phyloP scores from a whole-genome alignment of 2,329 filamentous ascomycete genomes.

The Colletotrichum sp. region DNA sequence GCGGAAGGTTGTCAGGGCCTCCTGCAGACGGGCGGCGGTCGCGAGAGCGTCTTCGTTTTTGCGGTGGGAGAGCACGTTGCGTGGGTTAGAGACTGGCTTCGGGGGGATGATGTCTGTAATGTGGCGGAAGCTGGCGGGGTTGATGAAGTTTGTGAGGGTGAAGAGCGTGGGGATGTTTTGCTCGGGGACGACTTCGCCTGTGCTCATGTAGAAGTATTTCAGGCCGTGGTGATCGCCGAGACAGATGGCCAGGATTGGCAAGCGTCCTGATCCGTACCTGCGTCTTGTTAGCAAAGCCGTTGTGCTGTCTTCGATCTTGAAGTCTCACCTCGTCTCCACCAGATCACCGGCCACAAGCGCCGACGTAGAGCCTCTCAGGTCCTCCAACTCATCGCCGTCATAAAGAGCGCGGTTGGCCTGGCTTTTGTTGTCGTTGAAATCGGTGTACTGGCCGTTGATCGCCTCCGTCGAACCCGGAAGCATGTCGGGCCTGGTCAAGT shows the following conservation, averaged over 20 bases:
- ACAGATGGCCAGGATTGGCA: conserved; percentile 57
- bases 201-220: conserved; percentile 60
- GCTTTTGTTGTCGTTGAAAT: neutral
- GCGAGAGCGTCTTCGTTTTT: neutral
- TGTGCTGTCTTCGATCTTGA: neutral
- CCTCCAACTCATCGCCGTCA: conserved; percentile 39
- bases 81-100: conserved; percentile 3
- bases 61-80: conserved; percentile 17
- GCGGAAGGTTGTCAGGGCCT: conserved; percentile 53
- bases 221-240: conserved; percentile 55
- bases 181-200: conserved; percentile 54
- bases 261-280: conserved; percentile 42
- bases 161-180: conserved; percentile 52
- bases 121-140: conserved; percentile 44
- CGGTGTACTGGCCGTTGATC: conserved; percentile 17
- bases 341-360: conserved; percentile 51
- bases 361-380: conserved; percentile 35
- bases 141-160: conserved; percentile 52
- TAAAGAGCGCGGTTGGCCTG: conserved; percentile 32
- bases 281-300: neutral
- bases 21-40: conserved; percentile 40
- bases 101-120: conserved; percentile 23
- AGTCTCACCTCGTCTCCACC: conserved; percentile 49
- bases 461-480: conserved; percentile 27
- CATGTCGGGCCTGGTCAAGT: conserved; percentile 38